Evolutionary conservation across 768 basidiomycete species (phyloP), one percentile per base, ranked within the genome.

Genomic region (Megacollybia marginata): DNA sequence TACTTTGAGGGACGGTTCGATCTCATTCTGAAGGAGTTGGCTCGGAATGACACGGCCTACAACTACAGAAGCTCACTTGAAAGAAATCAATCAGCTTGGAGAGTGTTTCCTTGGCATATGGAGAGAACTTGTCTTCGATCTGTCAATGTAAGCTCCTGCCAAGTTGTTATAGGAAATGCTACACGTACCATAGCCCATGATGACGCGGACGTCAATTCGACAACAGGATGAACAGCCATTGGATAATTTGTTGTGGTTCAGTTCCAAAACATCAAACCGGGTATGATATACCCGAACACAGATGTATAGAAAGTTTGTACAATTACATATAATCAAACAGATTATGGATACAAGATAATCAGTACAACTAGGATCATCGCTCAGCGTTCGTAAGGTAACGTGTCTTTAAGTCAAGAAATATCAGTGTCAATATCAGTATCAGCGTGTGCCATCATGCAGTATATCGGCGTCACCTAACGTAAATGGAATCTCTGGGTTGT

Each of bases 121-220:
- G 79, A 6, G 92, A 90, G 76, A 98, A 90, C 70, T 91, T 93
- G 76, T 90, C 85, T 70, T 95, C 88, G 52, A 94, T 70, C 89
- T 92, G 34, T 7, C 23, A 15, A 38, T 8, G 23, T 9, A 19
- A 40, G 12, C 4, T 13, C n/a, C n/a, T 32, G n/a, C 13, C 34
- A 10, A 48, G 18, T 36, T 40, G 4, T 40, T 40, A 33, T 11
- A 28, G 12, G 38, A 36, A 42, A 19, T 15, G 31, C 44, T 9
- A 48, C 35, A 69, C 76, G 31, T 53, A 92, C 91, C 75, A 94
- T 77, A 43, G 87, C 83, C 91, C 91, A 94, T 56, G 90, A 88
- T 32, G 88, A 80, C 57, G 85, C 76, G 1, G 89, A 91, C 20
- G 88, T 92, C 58, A 86, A 80, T 50, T 85, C 78, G 52, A 81